Evolutionary conservation across 441 rosid genomes (phyloP).

Genomic region (Adansonia gregorii): DNA sequence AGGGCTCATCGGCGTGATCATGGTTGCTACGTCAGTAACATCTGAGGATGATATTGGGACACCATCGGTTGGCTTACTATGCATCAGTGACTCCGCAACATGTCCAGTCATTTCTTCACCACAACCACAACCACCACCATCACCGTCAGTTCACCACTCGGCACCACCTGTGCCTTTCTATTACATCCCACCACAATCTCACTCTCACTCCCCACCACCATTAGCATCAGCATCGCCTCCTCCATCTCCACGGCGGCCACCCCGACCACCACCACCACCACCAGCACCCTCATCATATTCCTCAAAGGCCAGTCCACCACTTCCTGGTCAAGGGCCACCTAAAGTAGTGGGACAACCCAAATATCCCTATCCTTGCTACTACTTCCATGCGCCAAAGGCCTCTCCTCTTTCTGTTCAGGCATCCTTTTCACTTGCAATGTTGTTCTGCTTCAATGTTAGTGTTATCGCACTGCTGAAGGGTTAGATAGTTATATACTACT

Average conservation of each 20-base stretch:
- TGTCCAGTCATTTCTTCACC: constrained; percentile 59
- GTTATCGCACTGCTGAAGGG: constrained; percentile 11
- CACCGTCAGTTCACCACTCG: constrained; percentile 24
- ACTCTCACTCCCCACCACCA: constrained; percentile 33
- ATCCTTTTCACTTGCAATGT: constrained; percentile 20
- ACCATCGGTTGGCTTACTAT: constrained; percentile 40
- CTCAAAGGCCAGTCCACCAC: constrained; percentile 42
- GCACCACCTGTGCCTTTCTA: constrained; percentile 32
- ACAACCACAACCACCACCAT: constrained; percentile 42
- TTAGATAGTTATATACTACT: not conserved
- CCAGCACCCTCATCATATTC: constrained; percentile 11
- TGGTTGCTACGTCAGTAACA: constrained; percentile 29
- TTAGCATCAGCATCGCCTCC: constrained; percentile 17
- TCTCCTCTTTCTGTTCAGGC: constrained; percentile 32
- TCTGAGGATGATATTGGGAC: constrained; percentile 32
- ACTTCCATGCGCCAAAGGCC: constrained; percentile 43
- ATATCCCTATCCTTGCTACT: constrained; percentile 57
- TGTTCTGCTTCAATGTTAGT: constrained; percentile 24
- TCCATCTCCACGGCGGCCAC: constrained; percentile 18
- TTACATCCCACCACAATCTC: constrained; percentile 31
- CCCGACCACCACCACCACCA: constrained; percentile 29
- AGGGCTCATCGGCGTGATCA: constrained; percentile 28
- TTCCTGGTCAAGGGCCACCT: constrained; percentile 47
- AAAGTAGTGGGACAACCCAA: constrained; percentile 22
- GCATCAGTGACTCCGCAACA: constrained; percentile 62